Base-by-base conservation (phyloP, 108 stramenopile genomes). In the Skeletonema marinoi region DNA sequence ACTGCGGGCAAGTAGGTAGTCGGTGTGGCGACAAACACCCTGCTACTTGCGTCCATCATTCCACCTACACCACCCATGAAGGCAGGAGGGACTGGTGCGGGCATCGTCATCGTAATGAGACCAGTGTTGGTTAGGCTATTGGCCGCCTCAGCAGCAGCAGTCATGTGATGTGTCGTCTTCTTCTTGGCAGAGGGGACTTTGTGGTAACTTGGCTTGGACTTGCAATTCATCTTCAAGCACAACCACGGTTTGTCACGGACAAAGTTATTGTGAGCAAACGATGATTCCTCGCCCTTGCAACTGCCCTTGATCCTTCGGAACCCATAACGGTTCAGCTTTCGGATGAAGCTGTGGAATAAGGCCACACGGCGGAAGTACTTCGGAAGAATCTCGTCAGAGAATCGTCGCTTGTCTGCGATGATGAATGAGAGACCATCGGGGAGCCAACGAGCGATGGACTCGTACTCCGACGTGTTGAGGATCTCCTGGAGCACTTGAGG, bases 321-420 rank as follows among this genome's bases (percentile, higher is more conserved):
- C 9, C 60, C 60, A 5, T 60, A 69, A 3, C 68, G 60, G 17
- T 69, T 61, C 17, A 69, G 44, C 62, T 79, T 82, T 1, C 85
- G 66, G 10, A 78, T 83, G 58, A 86, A 86, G 16, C 56, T 61
- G 12, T 77, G 78, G 60, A 75, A 86, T 60, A 82, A 78, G 6
- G 78, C 41, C 12, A 39, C 69, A 46, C 63, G 32, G 54, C 30
- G 32, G 42, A 88, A 88, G 69, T 71, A 85, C 9, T 76, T 42
- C 6, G 84, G 84, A 11, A 88, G 33, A 30, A 85, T 60, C 50
- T 83, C 68, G 1, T 62, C 19, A 10, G 68, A 69, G 60, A 69
- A 69, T 35, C 41, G 36, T 35, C 62, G 61, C 65, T 74, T 80
- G 62, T 80, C 73, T 16, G 54, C 32, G 31, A 80, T 68, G 35